phyloP scores from a whole-genome alignment of 2,329 filamentous ascomycete genomes.

The Diaporthe aspalathi region DNA sequence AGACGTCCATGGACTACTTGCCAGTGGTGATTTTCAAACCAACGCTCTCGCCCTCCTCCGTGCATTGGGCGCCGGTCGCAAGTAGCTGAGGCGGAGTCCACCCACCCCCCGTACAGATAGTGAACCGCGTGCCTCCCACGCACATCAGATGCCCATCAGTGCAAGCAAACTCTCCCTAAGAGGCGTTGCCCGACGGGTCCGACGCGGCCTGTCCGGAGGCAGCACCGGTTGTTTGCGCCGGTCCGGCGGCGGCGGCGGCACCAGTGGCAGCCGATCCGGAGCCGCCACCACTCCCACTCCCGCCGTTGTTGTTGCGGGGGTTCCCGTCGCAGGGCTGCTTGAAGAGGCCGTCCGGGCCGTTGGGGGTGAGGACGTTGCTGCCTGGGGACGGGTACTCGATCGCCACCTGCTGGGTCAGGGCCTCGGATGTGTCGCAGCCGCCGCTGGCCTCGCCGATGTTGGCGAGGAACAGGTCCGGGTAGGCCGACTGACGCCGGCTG shows the following conservation, averaged over 20 bases:
- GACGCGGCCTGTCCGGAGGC: slow-evolving; percentile 3
- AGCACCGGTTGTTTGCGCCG: background rate
- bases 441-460: slow-evolving; percentile 63
- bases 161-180: slow-evolving; percentile 15
- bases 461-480: slow-evolving; percentile 77
- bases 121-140: slow-evolving; percentile 32
- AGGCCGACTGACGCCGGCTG: slow-evolving; percentile 56
- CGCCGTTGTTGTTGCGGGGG: slow-evolving; percentile 39
- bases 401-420: slow-evolving; percentile 51
- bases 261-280: slow-evolving; percentile 5
- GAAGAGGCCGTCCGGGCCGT: slow-evolving; percentile 48
- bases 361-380: slow-evolving; percentile 58
- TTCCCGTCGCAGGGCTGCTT: slow-evolving; percentile 48
- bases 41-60: slow-evolving; percentile 22
- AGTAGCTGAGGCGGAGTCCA: slow-evolving; percentile 35
- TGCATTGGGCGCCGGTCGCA: slow-evolving; percentile 24
- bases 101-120: slow-evolving; percentile 33
- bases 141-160: slow-evolving; percentile 36
- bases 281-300: background rate
- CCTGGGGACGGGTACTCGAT: slow-evolving; percentile 74
- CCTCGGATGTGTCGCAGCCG: slow-evolving; percentile 65
- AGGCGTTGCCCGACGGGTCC: background rate
- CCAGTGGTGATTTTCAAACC: slow-evolving; percentile 22
- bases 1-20: background rate
- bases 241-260: background rate